phyloP scores from a whole-genome alignment of 345 rosid species.

The Eucalyptus fibrosa region DNA sequence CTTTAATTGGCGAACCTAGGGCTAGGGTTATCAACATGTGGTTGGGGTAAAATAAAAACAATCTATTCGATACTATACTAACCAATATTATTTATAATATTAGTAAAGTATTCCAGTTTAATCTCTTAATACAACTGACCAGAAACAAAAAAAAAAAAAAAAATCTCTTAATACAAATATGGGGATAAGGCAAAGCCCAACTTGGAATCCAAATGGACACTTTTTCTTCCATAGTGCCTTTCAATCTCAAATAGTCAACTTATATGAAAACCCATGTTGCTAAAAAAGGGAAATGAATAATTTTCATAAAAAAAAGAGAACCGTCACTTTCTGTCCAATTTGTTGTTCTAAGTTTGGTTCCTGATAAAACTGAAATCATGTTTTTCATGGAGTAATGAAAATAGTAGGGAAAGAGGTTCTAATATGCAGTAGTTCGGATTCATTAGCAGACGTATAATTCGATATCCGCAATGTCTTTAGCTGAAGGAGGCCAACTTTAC shows the following conservation, averaged over 20 bases:
- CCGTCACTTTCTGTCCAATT: background rate
- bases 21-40: background rate
- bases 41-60: background rate
- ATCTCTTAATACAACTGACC: no score
- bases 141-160: no score
- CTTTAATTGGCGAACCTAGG: background rate
- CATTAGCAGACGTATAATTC: background rate
- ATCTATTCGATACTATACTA: background rate
- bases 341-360: background rate
- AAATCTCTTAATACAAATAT: background rate
- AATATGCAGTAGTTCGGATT: background rate
- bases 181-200: background rate
- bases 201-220: background rate
- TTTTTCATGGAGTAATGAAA: background rate
- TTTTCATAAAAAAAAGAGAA: background rate
- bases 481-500: conserved; percentile 7
- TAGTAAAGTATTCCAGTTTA: background rate
- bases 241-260: background rate
- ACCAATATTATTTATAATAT: background rate
- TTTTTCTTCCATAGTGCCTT: background rate
- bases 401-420: background rate
- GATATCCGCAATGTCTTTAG: background rate
- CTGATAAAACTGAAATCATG: background rate
- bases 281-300: background rate
- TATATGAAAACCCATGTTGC: background rate